phyloP scores from a whole-genome alignment of 306 rosid genomes.

The Vigna nakashimae region DNA sequence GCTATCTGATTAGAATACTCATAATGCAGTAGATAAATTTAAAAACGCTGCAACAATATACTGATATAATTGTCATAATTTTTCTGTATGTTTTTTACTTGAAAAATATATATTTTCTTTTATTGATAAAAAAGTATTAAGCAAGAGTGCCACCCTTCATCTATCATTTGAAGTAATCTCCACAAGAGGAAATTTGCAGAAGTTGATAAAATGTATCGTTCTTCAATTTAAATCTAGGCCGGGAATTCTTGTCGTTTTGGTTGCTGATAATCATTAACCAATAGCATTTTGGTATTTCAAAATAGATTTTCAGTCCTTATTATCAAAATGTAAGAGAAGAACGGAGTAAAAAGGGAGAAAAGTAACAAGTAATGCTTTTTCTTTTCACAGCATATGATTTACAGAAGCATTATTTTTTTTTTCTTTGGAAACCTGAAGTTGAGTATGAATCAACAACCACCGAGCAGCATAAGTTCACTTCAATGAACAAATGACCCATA shows the following conservation, averaged over 20 bases:
- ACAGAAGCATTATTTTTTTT: constrained; percentile 29
- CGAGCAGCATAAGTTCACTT: constrained; percentile 45
- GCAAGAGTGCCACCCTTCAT: too few relatives aligned
- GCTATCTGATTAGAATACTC: too few relatives aligned
- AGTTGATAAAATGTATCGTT: not conserved
- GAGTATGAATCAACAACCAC: constrained; percentile 19
- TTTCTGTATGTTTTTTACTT: too few relatives aligned
- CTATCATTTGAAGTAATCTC: too few relatives aligned
- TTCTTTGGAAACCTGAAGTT: constrained; percentile 32
- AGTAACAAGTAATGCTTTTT: not conserved
- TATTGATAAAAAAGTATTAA: too few relatives aligned
- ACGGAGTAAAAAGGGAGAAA: not conserved
- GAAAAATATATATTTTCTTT: too few relatives aligned
- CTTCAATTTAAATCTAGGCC: constrained; percentile 12
- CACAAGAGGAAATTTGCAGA: too few relatives aligned
- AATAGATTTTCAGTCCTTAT: not conserved
- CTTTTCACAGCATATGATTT: constrained; percentile 19
- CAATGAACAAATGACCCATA: constrained; percentile 39
- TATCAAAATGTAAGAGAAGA: not conserved
- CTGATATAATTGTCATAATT: too few relatives aligned
- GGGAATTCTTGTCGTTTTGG: not conserved
- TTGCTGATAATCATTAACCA: constrained; percentile 22
- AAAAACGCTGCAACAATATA: too few relatives aligned
- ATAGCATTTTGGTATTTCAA: constrained; percentile 13
- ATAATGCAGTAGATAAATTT: too few relatives aligned